phyloP scores from a whole-genome alignment of 257 asterid genomes.

The Lavandula angustifolia region DNA sequence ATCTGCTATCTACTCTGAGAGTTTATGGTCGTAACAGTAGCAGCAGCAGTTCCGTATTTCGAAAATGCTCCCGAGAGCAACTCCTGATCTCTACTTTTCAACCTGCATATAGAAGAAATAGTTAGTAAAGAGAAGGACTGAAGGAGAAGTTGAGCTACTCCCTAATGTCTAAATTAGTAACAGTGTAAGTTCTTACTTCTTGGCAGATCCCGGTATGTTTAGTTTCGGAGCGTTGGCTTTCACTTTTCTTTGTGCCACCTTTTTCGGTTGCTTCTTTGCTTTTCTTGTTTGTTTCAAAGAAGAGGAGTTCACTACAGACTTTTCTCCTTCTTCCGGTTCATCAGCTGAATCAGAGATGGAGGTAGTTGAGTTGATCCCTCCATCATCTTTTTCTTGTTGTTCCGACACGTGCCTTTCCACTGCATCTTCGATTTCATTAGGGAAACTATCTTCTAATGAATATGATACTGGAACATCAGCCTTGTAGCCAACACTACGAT shows the following conservation, averaged over 20 bases:
- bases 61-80: slow-evolving; percentile 68
- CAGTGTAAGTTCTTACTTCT: slow-evolving; percentile 58
- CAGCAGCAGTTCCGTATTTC: slow-evolving; percentile 58
- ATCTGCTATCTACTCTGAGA: slow-evolving; percentile 37
- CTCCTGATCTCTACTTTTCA: slow-evolving; percentile 66
- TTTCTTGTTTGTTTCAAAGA: slow-evolving; percentile 38
- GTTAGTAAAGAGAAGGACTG: slow-evolving; percentile 3
- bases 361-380: slow-evolving; percentile 28
- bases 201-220: slow-evolving; percentile 77
- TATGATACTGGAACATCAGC: slow-evolving; percentile 23
- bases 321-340: slow-evolving; percentile 36
- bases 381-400: slow-evolving; percentile 31
- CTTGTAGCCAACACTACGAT: slow-evolving; percentile 24
- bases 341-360: slow-evolving; percentile 23
- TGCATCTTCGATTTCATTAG: slow-evolving; percentile 32
- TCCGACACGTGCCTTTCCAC: slow-evolving; percentile 30
- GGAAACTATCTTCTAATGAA: slow-evolving; percentile 31
- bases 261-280: slow-evolving; percentile 41
- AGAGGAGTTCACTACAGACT: slow-evolving; percentile 27
- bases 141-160: neutral
- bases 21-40: slow-evolving; percentile 35
- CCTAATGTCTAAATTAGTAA: neutral
- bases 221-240: slow-evolving; percentile 46
- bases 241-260: slow-evolving; percentile 43
- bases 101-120: slow-evolving; percentile 50